phyloP scores from a whole-genome alignment of 305 asterid species.

The Euphrasia arctica region DNA sequence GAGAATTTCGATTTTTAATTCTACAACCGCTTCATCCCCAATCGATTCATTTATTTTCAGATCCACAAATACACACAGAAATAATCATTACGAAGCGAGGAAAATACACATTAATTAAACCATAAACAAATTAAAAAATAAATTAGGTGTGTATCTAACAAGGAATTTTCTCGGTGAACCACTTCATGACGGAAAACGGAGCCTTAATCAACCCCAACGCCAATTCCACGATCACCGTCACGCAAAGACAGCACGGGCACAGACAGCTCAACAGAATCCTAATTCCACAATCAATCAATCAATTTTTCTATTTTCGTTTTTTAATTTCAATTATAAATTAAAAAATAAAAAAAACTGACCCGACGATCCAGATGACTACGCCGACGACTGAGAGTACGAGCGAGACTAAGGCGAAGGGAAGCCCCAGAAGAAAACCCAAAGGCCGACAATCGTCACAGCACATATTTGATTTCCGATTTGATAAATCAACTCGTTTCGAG shows the following conservation, averaged over 20 bases:
- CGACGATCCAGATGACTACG: constrained; percentile 68
- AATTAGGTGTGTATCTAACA: background rate
- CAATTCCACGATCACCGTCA: constrained; percentile 29
- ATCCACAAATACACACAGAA: too few species aligned
- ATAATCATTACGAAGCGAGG: too few species aligned
- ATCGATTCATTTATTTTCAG: too few species aligned
- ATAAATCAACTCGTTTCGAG: too few species aligned
- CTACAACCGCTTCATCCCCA: too few species aligned
- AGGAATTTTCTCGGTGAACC: background rate
- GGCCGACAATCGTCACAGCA: constrained; percentile 54
- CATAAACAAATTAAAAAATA: background rate
- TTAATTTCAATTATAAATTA: background rate
- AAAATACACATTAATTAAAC: too few species aligned
- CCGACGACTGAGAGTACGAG: constrained; percentile 69
- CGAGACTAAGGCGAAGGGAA: constrained; percentile 64
- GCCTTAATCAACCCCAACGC: background rate
- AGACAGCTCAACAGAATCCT: constrained; percentile 54
- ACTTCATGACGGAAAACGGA: background rate
- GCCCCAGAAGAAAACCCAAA: constrained; percentile 71
- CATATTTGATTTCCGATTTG: constrained; percentile 13
- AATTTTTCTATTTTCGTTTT: background rate
- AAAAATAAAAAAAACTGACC: constrained; percentile 32
- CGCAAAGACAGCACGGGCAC: constrained; percentile 73
- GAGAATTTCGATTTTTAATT: too few species aligned
- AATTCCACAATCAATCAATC: constrained; percentile 20